Conservation (phyloP, 345 rosid species). For the Excoecaria agallocha region DNA sequence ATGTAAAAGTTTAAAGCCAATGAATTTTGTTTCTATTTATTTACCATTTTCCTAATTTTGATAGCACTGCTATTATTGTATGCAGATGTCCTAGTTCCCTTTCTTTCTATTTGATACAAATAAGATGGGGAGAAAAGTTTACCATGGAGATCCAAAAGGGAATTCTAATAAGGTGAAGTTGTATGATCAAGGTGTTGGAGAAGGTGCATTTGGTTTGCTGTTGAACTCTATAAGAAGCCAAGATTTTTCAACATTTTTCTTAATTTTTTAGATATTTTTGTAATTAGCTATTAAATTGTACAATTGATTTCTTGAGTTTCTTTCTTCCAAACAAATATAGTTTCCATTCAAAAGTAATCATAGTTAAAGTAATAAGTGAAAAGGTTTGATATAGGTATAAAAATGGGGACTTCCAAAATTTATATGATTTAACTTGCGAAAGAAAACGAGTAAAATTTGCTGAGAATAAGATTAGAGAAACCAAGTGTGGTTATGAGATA, state of each 20-base stretch:
- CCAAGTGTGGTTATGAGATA: background rate
- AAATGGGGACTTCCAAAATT: background rate
- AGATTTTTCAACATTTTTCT: conserved; percentile 34
- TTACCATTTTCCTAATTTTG: conserved; percentile 7
- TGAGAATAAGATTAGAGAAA: background rate
- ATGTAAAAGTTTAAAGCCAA: conserved; percentile 7
- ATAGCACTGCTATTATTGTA: conserved; percentile 18
- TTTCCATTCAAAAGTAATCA: background rate
- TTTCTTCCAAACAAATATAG: background rate
- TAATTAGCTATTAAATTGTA: background rate
- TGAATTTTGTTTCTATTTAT: background rate
- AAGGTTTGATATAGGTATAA: background rate
- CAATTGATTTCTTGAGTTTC: background rate
- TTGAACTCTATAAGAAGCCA: conserved; percentile 93
- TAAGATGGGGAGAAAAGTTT: conserved; percentile 99
- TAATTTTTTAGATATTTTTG: conserved; percentile 12
- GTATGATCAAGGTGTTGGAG: conserved; percentile 86
- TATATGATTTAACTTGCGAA: background rate
- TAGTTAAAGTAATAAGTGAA: background rate
- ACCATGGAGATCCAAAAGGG: conserved; percentile 87
- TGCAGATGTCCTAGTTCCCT: conserved; percentile 98
- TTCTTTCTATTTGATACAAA: conserved; percentile 96
- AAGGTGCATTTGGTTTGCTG: conserved; percentile 99
- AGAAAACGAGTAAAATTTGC: background rate
- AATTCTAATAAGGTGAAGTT: conserved; percentile 46